Base-by-base conservation (phyloP, 805 yeast genomes). In the Saturnispora zaruensis region DNA sequence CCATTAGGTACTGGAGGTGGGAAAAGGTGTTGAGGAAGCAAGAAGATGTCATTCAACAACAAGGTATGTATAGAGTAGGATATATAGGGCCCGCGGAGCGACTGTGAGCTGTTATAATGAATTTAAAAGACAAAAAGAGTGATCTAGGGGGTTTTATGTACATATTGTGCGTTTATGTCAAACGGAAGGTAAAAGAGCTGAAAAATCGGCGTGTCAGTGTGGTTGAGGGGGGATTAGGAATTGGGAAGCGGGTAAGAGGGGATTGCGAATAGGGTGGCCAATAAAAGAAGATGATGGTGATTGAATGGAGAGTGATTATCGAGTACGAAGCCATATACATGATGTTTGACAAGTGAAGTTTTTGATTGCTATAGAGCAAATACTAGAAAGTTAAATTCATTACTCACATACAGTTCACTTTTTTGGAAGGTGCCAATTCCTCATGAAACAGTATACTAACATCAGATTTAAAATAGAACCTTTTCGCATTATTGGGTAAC, bases 401-500 rank as follows among this genome's bases (percentile, higher is more conserved):
- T n/a, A n/a, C n/a, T n/a, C n/a, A n/a, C n/a, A n/a, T n/a, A n/a
- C n/a, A n/a, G n/a, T n/a, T n/a, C n/a, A n/a, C n/a, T n/a, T n/a
- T n/a, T n/a, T n/a, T n/a, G n/a, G n/a, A n/a, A n/a, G n/a, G n/a
- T n/a, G n/a, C n/a, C n/a, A n/a, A n/a, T n/a, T n/a, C n/a, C n/a
- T n/a, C n/a, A n/a, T n/a, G n/a, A n/a, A n/a, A n/a, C n/a, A n/a
- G n/a, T 8, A 45, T 40, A 45, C 42, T 38, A 38, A 45, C 48
- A 5, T 34, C 24, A n/a, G 16, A 6, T 16, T 8, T 28, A 8
- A 18, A 21, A 21, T 61, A 82, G 87, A 86, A 86, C 76, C 86
- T 87, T 69, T 86, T 75, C 72, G 86, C 79, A 71, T 78, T 85
- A 71, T 77, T 86, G 75, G 93, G 85, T 70, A 86, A 87, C 81